Evolutionary conservation across 2,329 filamentous ascomycete genomes (phyloP).

Genomic region (Stagonosporopsis rhizophila): DNA sequence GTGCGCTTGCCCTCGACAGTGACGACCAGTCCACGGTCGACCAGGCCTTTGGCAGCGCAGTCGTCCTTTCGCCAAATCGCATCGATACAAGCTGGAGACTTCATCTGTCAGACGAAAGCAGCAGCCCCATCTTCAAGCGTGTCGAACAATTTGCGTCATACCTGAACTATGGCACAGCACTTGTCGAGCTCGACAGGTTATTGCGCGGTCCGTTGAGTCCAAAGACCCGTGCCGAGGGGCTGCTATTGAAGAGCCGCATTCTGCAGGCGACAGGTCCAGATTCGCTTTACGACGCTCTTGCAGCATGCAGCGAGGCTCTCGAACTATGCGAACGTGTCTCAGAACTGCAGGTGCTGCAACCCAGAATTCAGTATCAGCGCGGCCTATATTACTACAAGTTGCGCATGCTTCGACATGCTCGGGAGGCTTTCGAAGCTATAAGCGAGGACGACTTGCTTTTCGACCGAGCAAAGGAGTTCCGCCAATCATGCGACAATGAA

Average conservation of each 20-base stretch:
- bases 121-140: slow-evolving; percentile 27
- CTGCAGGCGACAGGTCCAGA: slow-evolving; percentile 32
- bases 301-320: slow-evolving; percentile 42
- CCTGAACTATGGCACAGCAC: slow-evolving; percentile 33
- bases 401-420: slow-evolving; percentile 30
- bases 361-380: slow-evolving; percentile 38
- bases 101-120: slow-evolving; percentile 2
- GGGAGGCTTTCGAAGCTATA: slow-evolving; percentile 27
- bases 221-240: slow-evolving; percentile 35
- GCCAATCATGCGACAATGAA: slow-evolving; percentile 31
- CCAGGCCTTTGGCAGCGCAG: slow-evolving; percentile 24
- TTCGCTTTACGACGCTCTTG: slow-evolving; percentile 38
- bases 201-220: slow-evolving; percentile 35
- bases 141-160: slow-evolving; percentile 28
- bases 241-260: slow-evolving; percentile 41
- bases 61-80: slow-evolving; percentile 15
- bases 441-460: slow-evolving; percentile 20
- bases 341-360: slow-evolving; percentile 30
- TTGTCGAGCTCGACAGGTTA: slow-evolving; percentile 35
- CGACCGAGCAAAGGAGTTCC: slow-evolving; percentile 20
- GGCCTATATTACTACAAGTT: slow-evolving; percentile 36
- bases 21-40: slow-evolving; percentile 1
- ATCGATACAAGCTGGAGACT: slow-evolving; percentile 10
- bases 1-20: background rate
- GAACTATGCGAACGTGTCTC: slow-evolving; percentile 35